Conservation (phyloP, 2,329 filamentous ascomycete genomes). For the Cordyceps cicadae region DNA sequence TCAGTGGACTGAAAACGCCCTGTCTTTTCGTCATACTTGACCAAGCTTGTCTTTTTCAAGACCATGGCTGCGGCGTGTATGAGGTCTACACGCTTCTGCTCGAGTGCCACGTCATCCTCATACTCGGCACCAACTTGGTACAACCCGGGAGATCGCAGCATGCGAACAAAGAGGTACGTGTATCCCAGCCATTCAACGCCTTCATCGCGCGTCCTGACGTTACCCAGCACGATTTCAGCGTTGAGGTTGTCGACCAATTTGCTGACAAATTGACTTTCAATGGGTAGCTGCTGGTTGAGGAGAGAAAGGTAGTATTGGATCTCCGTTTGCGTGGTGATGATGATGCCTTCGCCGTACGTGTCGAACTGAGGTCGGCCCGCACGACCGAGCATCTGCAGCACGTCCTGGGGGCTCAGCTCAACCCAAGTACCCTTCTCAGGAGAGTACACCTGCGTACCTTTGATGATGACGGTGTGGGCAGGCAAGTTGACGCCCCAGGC, state of each 20-base stretch:
- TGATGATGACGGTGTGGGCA: conserved; percentile 97
- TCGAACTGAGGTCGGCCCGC: conserved; percentile 95
- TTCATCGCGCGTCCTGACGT: conserved; percentile 83
- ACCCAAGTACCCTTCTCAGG: conserved; percentile 99
- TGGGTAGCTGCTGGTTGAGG: conserved; percentile 93
- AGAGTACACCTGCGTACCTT: conserved; percentile 95
- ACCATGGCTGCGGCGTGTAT: conserved; percentile 88
- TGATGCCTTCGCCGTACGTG: conserved; percentile 96
- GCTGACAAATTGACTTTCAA: conserved; percentile 92
- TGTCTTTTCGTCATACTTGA: conserved; percentile 93
- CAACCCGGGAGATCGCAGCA: conserved; percentile 88
- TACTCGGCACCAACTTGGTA: conserved; percentile 97
- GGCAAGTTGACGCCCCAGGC: conserved; percentile 99
- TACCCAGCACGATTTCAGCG: conserved; percentile 90
- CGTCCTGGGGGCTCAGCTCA: conserved; percentile 92
- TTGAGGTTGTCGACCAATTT: conserved; percentile 93
- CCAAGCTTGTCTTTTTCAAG: conserved; percentile 75
- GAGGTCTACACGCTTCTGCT: conserved; percentile 96
- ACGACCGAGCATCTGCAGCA: conserved; percentile 96
- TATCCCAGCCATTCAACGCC: conserved; percentile 99
- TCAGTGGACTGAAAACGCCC: conserved; percentile 87
- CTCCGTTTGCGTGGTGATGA: conserved; percentile 91
- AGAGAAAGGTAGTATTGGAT: conserved; percentile 96
- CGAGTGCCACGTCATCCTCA: conserved; percentile 79
- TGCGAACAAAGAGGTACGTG: conserved; percentile 94